Base-by-base conservation (phyloP, 371 early-diverging fungal genomes). In the Capillidium heterosporum region DNA sequence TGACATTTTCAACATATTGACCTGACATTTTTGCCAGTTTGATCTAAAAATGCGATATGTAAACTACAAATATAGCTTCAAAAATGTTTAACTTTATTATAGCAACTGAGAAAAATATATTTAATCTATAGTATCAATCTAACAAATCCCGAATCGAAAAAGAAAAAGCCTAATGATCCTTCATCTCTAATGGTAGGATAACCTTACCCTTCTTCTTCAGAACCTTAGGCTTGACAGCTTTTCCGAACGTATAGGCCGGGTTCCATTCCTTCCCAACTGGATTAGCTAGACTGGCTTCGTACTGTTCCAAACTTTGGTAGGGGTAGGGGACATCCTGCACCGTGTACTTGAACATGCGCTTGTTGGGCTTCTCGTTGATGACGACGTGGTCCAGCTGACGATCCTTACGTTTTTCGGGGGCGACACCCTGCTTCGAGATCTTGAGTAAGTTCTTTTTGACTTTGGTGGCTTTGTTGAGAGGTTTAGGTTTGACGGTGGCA, bases 241-340 rank as follows among this genome's bases (percentile, higher is more conserved):
- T 81, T 31, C 72, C 65, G 71, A 81, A 80, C 2, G 82, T 72
- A 48, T 71, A 65, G 31, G 76, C 69, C 1, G 97, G 83, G 64
- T 91, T 92, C 96, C 96, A 95, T 71, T 95, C 95, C 60, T 76
- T 78, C 53, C 96, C 96, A n/a, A 95, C 63, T 47, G 96, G 94
- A 44, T 78, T 70, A 40, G 78, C 76, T 56, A 94, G 69, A 21
- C 80, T 80, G 49, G 80, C 74, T 63, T 93, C 92, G 70, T 91
- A 95, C 69, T 93, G 91, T 58, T 85, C 84, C 60, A 74, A 67
- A 2, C 71, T 85, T 62, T 80, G 78, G 73, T 80, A 94, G n/a
- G 89, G 89, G 70, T 77, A 81, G 2, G 95, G 95, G 47, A 94
- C 71, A 55, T 74, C 57, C 27, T 71, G 71, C 26, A 80, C 73